Base-by-base conservation (phyloP, 768 basidiomycete genomes). In the Holtermanniella nyarrowii region DNA sequence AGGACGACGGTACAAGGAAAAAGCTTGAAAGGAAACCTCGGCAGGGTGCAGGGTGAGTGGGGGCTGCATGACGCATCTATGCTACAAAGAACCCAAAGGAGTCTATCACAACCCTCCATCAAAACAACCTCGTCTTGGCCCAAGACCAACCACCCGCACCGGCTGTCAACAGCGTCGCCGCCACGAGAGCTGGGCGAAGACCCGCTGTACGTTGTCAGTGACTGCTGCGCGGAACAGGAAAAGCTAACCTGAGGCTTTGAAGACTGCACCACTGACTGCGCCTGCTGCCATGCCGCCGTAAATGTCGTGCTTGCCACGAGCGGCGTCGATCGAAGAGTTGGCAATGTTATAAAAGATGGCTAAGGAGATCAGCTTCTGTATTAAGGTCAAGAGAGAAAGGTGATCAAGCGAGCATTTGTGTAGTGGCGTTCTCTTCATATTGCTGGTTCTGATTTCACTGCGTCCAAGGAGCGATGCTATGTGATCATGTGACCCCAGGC, bases 341-440 rank as follows among this genome's bases (percentile, higher is more conserved):
- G 96, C 79, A 59, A 82, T 85, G 74, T 99, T 99, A 77, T 99
- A 99, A 62, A 85, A 79, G 60, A 99, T 81, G 50, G 93, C 93
- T 99, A 70, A 58, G 57, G 13, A 40, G 40, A 42, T n/a, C n/a
- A n/a, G n/a, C n/a, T n/a, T n/a, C n/a, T n/a, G n/a, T n/a, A n/a
- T n/a, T n/a, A n/a, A n/a, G n/a, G n/a, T n/a, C n/a, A n/a, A n/a
- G n/a, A n/a, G n/a, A n/a, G n/a, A n/a, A n/a, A n/a, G n/a, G n/a
- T n/a, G n/a, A n/a, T n/a, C n/a, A n/a, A n/a, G n/a, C n/a, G n/a
- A n/a, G n/a, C n/a, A n/a, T n/a, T n/a, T n/a, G n/a, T n/a, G n/a
- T n/a, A n/a, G n/a, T n/a, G n/a, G n/a, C n/a, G n/a, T n/a, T n/a
- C n/a, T n/a, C n/a, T n/a, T n/a, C n/a, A n/a, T n/a, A n/a, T n/a